Evolutionary conservation across 805 yeast genomes (phyloP).

Genomic region (Pichia eremophila): DNA sequence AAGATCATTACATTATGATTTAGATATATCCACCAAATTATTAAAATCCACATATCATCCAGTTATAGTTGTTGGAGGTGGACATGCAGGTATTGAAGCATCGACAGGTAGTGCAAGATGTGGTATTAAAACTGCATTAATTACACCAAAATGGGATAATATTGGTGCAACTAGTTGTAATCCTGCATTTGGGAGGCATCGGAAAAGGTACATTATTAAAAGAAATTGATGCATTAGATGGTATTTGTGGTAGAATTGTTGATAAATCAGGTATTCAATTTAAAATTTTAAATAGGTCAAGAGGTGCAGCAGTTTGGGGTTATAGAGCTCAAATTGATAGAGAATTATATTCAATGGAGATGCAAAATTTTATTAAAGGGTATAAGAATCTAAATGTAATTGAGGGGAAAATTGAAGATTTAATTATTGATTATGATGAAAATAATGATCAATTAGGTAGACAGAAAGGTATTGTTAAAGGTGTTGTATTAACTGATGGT

Average conservation of each 20-base stretch:
- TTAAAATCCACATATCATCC: constrained; percentile 28
- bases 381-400: constrained; percentile 50
- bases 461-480: constrained; percentile 41
- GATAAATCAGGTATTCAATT: constrained; percentile 91
- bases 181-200: constrained; percentile 95
- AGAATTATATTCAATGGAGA: constrained; percentile 60
- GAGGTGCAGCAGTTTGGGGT: constrained; percentile 98
- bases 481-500: constrained; percentile 69
- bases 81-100: constrained; percentile 99
- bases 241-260: constrained; percentile 77
- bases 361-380: constrained; percentile 57
- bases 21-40: constrained; percentile 7
- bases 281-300: constrained; percentile 72
- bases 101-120: constrained; percentile 86
- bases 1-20: constrained; percentile 7
- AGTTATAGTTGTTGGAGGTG: constrained; percentile 91
- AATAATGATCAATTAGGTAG: constrained; percentile 29
- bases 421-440: constrained; percentile 42
- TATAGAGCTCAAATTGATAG: constrained; percentile 96
- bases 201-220: constrained; percentile 90
- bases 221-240: constrained; percentile 96
- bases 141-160: constrained; percentile 67
- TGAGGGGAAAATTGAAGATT: constrained; percentile 77
- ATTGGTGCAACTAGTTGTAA: constrained; percentile 95
- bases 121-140: constrained; percentile 59